Evolutionary conservation across 345 rosid genomes (phyloP).

Genomic region (Aurinia saxatilis): DNA sequence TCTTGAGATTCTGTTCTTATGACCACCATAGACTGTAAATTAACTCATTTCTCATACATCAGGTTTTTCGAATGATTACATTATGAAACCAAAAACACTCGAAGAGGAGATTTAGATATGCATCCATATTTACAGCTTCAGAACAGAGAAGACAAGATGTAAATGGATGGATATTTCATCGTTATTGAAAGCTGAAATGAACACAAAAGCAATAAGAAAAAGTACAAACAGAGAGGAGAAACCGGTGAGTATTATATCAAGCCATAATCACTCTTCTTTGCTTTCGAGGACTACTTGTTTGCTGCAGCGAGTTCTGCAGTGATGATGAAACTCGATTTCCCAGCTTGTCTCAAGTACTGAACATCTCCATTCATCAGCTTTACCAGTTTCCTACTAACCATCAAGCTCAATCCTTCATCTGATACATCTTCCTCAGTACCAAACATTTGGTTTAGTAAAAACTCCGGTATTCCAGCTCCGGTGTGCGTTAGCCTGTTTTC

Average conservation of each 20-base stretch:
- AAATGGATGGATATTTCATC: constrained; percentile 23
- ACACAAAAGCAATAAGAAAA: neutral
- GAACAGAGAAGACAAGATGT: constrained; percentile 7
- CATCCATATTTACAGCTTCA: constrained; percentile 26
- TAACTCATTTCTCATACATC: constrained; percentile 15
- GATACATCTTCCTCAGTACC: constrained; percentile 50
- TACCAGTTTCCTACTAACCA: constrained; percentile 66
- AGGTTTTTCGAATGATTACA: constrained; percentile 1
- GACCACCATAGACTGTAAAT: neutral
- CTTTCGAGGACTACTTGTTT: constrained; percentile 13
- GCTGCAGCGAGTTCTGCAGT: constrained; percentile 69
- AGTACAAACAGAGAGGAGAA: constrained; percentile 5
- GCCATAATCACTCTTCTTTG: neutral
- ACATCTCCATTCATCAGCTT: constrained; percentile 92
- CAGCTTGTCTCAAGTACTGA: constrained; percentile 78
- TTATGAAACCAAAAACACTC: constrained; percentile 19
- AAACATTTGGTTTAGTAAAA: constrained; percentile 70
- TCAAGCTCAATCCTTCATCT: constrained; percentile 70
- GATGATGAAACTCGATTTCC: constrained; percentile 59
- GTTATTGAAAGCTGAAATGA: constrained; percentile 8
- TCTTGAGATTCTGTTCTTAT: neutral
- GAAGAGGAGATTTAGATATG: neutral
- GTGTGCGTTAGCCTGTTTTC: constrained; percentile 51
- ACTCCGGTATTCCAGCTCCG: constrained; percentile 65
- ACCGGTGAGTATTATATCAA: neutral